Conservation (phyloP, 495 filamentous ascomycete genomes). For the Annulohypoxylon maeteangense region DNA sequence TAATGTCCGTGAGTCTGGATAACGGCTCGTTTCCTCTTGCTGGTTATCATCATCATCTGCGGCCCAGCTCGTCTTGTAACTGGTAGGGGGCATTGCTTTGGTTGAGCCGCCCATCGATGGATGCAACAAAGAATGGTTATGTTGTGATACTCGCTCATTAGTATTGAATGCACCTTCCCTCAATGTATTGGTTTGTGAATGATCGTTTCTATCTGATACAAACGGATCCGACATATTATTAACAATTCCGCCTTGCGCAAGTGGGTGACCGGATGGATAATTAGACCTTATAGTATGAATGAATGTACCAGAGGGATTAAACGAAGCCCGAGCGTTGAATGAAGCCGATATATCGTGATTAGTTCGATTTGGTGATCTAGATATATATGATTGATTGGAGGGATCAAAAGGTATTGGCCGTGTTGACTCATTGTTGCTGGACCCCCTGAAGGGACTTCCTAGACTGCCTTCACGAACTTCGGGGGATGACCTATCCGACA, state of each 20-base stretch:
- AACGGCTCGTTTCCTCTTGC: constrained; percentile 12
- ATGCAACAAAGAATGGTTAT: neutral
- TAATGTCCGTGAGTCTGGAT: constrained; percentile 13
- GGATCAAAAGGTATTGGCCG: constrained; percentile 26
- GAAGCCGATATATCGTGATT: constrained; percentile 14
- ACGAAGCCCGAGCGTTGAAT: constrained; percentile 23
- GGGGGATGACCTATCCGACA: constrained; percentile 63
- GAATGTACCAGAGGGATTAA: constrained; percentile 17
- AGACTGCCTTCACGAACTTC: constrained; percentile 55
- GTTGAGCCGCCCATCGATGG: constrained; percentile 42
- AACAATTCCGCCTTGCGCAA: constrained; percentile 11
- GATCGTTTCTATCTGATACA: constrained; percentile 40
- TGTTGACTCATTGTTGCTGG: constrained; percentile 43
- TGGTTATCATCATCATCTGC: constrained; percentile 29
- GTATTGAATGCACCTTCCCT: constrained; percentile 1
- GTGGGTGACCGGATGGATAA: constrained; percentile 7
- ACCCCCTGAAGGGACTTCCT: constrained; percentile 64
- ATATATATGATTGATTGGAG: constrained; percentile 13
- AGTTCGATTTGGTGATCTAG: constrained; percentile 37
- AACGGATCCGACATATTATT: constrained; percentile 50
- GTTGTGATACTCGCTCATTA: neutral
- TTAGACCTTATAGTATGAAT: constrained; percentile 24
- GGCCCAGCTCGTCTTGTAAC: constrained; percentile 50
- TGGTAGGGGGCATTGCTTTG: constrained; percentile 21
- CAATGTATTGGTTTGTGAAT: constrained; percentile 29